Base-by-base conservation (phyloP, 2,329 filamentous ascomycete species). In the Cladobotryum mycophilum region DNA sequence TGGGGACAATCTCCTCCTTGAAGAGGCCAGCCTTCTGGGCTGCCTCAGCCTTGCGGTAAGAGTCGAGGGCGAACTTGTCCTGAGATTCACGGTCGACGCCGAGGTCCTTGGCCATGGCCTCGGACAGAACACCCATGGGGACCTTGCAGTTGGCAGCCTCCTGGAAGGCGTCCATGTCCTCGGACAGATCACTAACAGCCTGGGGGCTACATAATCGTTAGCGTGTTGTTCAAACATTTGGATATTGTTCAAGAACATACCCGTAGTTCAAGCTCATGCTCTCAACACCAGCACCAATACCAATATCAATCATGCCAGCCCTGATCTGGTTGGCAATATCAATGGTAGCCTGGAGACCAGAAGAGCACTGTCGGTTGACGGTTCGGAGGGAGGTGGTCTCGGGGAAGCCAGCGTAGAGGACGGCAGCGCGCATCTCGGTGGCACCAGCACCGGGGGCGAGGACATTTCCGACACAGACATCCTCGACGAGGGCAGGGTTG, bases 121-220 rank as follows among this genome's bases (percentile, higher is more conserved):
- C 93, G 25, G 89, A 96, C 45, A 97, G 78, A 11, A 90, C 81
- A 61, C 92, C 92, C 93, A 97, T 97, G 67, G 90, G 85, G 3
- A 97, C 92, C 75, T 95, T 96, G 84, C 93, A 99, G 80, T 96
- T 95, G 63, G 87, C 87, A 20, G 91, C 81, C 66, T 93, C 86
- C 57, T 82, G 79, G 76, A 92, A 80, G 61, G 76, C 80, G 66
- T 96, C 88, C 56, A 97, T 83, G 48, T 89, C 80, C 45, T 95
- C 89, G 30, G 88, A 93, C 79, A 97, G 96, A 71, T 97, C 93
- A 55, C 85, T 82, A 14, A 97, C 92, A 55, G 93, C 93, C 41
- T 76, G 78, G 20, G 92, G 91, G 34, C 85, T 87, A 59, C 49
- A 25, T 3, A 9, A n/a, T n/a, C 49, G 8, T 51, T 44, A 54